Base-by-base conservation (phyloP, 148 eudicot genomes). In the Polygonum maritimum region DNA sequence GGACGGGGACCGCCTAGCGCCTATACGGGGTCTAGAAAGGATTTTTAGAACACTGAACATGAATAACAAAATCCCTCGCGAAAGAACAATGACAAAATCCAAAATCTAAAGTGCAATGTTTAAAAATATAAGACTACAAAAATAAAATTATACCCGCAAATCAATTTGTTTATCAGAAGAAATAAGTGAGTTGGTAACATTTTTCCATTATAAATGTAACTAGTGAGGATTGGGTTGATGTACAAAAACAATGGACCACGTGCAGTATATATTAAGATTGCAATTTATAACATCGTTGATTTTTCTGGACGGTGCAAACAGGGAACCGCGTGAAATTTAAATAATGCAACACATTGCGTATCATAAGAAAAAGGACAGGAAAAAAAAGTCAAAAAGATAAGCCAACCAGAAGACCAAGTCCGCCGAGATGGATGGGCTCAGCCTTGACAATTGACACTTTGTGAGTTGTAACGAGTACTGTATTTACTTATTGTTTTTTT, bases 301-400 rank as follows among this genome's bases (percentile, higher is more conserved):
- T 62, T 26, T 62, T 62, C 69, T 62, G 69, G 69, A 62, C 69
- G 69, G 69, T 62, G 69, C 69, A 16, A 62, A 26, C 11, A 12
- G 69, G 57, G 31, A 62, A 62, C 69, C 69, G 69, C 31, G 69
- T 62, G 69, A 6, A 62, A 62, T 31, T 9, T 1, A 31, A 62
- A 62, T 9, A 31, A 10, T 10, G 9, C 36, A 62, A 12, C 39
- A 21, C 3, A 31, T 19, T 19, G 14, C 2, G 14, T 49, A 16
- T 51, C 16, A 51, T 51, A 15, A 51, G 16, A 51, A 26, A 4
- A 31, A 26, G 12, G 31, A 10, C 38, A 62, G 1, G 10, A 62
- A 4, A 62, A 22, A 26, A 62, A 62, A 62, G 69, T 62, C 38
- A 11, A 62, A 51, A 62, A 31, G 69, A 62, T 31, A 62, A 31